Base-by-base conservation (phyloP, 179 eudicot species). In the Vitellaria paradoxa region DNA sequence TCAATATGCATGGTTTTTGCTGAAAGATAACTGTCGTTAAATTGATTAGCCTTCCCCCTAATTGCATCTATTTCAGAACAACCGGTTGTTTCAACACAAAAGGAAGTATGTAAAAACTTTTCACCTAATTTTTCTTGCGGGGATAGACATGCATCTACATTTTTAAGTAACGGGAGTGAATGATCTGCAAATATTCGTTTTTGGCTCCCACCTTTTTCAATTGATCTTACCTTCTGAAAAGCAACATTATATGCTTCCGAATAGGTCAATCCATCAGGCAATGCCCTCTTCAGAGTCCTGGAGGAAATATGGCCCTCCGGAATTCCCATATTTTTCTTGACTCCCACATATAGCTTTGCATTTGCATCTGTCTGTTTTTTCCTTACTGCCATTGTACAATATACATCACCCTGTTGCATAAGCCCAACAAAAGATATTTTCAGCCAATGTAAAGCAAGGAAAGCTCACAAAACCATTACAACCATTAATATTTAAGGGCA, bases 101-200 rank as follows among this genome's bases (percentile, higher is more conserved):
- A 30, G 37, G 37, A 30, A 30, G 37, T 30, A 0, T 30, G 37
- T 2, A 30, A 30, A 30, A 30, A 0, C 37, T 30, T 30, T 30
- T 2, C 37, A 30, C 37, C 37, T 30, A 30, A 30, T 30, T 30
- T 30, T 30, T 30, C 37, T 30, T 30, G 37, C 37, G 37, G 37
- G 1, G 2, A 30, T 30, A 30, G 37, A 30, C 37, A 30, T 30
- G 37, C 37, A 30, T 30, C 37, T 47, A 9, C 7, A 47, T 88
- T 88, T 85, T 84, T 88, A 87, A 84, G 86, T 78, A 80, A 81
- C 47, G 77, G 63, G 66, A 81, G 60, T 73, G 76, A 83, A 62
- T 21, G 62, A 49, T 45, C 80, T 5, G 45, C 66, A 63, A 73
- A 53, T 66, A 63, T 68, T 15, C 60, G 79, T 17, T 56, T 57